These are phyloP conservation scores for Fusarium buharicum DNA, from an alignment of 2,329 filamentous ascomycete species.

Conservation along the genomic window DNA sequence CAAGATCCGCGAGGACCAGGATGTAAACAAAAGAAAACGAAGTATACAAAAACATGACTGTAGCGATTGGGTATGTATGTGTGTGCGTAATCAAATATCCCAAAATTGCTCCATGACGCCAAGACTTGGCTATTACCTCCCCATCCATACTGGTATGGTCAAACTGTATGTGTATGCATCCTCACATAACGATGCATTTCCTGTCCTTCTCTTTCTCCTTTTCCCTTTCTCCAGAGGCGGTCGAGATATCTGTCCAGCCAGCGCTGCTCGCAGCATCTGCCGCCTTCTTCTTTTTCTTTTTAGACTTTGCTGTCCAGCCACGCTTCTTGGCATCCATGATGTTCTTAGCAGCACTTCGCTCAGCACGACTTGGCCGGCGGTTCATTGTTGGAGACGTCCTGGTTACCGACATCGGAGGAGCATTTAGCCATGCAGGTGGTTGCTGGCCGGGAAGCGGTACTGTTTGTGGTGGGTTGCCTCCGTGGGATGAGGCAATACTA, in stretches of 20 bases:
- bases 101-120: conserved; percentile 11
- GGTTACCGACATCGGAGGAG: conserved; percentile 49
- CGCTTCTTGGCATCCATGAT: conserved; percentile 68
- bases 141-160: background rate
- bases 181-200: conserved; percentile 66
- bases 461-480: conserved; percentile 20
- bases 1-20: background rate
- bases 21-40: conserved; percentile 13
- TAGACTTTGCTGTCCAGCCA: conserved; percentile 62
- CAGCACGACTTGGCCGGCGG: conserved; percentile 65
- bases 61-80: conserved; percentile 34
- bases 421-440: conserved; percentile 51
- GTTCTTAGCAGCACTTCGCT: conserved; percentile 70
- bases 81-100: conserved; percentile 28
- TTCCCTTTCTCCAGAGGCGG: conserved; percentile 41
- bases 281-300: conserved; percentile 55
- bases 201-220: conserved; percentile 58
- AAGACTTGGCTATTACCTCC: conserved; percentile 21
- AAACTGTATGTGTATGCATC: conserved; percentile 5
- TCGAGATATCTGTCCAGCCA: conserved; percentile 65
- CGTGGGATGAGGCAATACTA: conserved; percentile 48
- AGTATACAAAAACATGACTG: conserved; percentile 15
- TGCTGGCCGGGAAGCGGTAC: conserved; percentile 29
- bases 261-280: conserved; percentile 57
- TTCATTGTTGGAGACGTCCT: conserved; percentile 57